A percentile compares a stretch with the other conserved stretches of the same genome.
These are phyloP conservation scores for Gracilariopsis chorda DNA, from an alignment of 23 red algal genomes.

Conservation along the genomic window DNA sequence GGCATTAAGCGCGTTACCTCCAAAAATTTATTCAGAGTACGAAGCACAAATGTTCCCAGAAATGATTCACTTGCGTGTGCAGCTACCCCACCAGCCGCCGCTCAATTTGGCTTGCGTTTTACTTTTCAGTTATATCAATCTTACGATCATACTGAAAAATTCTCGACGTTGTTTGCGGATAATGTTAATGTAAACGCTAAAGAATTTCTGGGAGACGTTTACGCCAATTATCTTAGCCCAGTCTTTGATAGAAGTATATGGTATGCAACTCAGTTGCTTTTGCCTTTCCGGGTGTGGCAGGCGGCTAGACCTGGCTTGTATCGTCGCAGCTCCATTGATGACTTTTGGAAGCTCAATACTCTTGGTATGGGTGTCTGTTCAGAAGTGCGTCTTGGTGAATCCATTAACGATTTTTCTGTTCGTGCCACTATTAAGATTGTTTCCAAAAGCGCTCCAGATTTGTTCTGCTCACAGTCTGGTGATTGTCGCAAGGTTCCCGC, in stretches of 20 bases:
- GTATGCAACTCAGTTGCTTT: not conserved
- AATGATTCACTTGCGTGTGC: not conserved
- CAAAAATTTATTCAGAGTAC: not conserved
- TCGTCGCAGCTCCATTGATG: constrained; percentile 24
- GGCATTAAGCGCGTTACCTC: constrained; percentile 37
- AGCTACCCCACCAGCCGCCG: not conserved
- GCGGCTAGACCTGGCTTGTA: constrained; percentile 31
- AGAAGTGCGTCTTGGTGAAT: constrained; percentile 57
- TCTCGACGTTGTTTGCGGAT: constrained; percentile 11
- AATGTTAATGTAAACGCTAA: not conserved
- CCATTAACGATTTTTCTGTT: not conserved
- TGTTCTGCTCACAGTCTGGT: constrained; percentile 53
- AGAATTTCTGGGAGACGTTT: constrained; percentile 24
- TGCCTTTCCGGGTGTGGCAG: constrained; percentile 12
- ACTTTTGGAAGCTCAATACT: not conserved
- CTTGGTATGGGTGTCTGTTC: constrained; percentile 68
- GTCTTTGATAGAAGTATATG: not conserved
- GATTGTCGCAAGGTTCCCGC: constrained; percentile 63
- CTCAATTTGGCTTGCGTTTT: constrained; percentile 14
- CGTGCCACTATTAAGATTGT: constrained; percentile 65
- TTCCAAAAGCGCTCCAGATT: constrained; percentile 50
- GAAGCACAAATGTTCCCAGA: not conserved
- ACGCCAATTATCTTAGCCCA: not conserved
- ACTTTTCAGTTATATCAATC: constrained; percentile 61
- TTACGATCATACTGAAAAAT: constrained; percentile 59